phyloP scores from a whole-genome alignment of 2,329 filamentous ascomycete species.

The Pyrenophora teres region DNA sequence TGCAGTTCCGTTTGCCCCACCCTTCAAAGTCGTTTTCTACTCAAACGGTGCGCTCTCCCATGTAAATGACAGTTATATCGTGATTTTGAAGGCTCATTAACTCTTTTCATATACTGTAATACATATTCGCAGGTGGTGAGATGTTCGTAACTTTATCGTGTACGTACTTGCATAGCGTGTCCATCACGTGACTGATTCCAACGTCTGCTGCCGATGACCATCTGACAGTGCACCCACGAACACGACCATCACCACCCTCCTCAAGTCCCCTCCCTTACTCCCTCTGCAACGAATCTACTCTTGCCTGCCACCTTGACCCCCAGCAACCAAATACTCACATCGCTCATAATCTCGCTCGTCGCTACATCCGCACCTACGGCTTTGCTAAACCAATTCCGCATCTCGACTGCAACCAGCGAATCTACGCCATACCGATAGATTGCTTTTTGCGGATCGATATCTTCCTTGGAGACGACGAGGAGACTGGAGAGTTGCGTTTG shows the following conservation, averaged over 20 bases:
- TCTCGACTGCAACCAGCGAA: slow-evolving; percentile 32
- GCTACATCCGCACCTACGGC: slow-evolving; percentile 16
- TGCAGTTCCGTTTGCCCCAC: too few relatives aligned
- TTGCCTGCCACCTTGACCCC: slow-evolving; percentile 14
- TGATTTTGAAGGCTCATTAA: too few relatives aligned
- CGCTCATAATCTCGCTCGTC: slow-evolving; percentile 17
- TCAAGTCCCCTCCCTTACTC: slow-evolving; percentile 5
- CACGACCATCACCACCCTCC: background rate
- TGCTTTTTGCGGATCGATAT: slow-evolving; percentile 28
- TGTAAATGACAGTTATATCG: too few relatives aligned
- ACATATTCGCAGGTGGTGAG: too few relatives aligned
- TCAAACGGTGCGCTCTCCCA: too few relatives aligned
- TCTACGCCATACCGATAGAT: slow-evolving; percentile 34
- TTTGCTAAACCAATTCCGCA: slow-evolving; percentile 29
- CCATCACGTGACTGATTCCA: too few relatives aligned
- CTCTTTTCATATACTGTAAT: too few relatives aligned
- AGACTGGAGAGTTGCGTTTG: slow-evolving; percentile 16
- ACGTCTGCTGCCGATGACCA: too few relatives aligned
- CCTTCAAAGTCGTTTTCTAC: too few relatives aligned
- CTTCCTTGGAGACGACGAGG: slow-evolving; percentile 20
- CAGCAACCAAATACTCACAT: slow-evolving; percentile 14
- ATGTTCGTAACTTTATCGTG: too few relatives aligned
- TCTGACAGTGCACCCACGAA: background rate
- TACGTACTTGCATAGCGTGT: too few relatives aligned
- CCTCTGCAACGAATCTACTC: slow-evolving; percentile 17